Conservation (phyloP, 352 stramenopile species). For the Globisporangium carolinianum region DNA sequence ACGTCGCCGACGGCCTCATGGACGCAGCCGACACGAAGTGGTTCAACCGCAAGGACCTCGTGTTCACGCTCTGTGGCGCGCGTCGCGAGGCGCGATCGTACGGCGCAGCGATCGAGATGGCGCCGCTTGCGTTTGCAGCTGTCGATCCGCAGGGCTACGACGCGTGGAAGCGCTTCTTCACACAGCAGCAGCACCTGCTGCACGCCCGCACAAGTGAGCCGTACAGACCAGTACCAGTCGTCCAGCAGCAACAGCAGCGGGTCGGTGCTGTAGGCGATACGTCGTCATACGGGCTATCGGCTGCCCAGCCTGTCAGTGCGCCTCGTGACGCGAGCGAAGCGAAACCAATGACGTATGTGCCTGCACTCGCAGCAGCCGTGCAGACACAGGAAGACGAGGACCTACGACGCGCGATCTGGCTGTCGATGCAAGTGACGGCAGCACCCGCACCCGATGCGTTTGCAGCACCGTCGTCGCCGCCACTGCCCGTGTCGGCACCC, state of each 20-base stretch:
- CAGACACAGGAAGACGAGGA: constrained; percentile 39
- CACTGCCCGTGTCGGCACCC: constrained; percentile 32
- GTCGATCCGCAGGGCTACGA: constrained; percentile 32
- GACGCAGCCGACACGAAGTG: constrained; percentile 45
- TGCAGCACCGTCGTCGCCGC: constrained; percentile 8
- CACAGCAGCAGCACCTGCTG: constrained; percentile 34
- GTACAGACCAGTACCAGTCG: constrained; percentile 3
- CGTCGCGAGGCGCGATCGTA: constrained; percentile 27
- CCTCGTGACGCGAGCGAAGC: constrained; percentile 1
- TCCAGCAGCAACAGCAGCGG: not conserved
- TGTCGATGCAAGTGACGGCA: constrained; percentile 36
- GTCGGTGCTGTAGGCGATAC: not conserved
- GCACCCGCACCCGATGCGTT: not conserved
- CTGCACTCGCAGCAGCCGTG: not conserved
- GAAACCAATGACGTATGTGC: not conserved
- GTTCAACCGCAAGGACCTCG: constrained; percentile 65
- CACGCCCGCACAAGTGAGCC: constrained; percentile 2
- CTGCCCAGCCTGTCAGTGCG: not conserved
- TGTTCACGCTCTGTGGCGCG: constrained; percentile 42
- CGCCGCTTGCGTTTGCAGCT: constrained; percentile 52
- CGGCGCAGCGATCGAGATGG: constrained; percentile 23
- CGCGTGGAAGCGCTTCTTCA: constrained; percentile 61
- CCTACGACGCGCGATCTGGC: constrained; percentile 41
- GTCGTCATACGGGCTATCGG: too few relatives aligned
- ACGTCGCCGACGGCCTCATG: constrained; percentile 38